Conservation (phyloP, 225 moss, liverwort and hornwort genomes). For the Takakia lepidozioides region DNA sequence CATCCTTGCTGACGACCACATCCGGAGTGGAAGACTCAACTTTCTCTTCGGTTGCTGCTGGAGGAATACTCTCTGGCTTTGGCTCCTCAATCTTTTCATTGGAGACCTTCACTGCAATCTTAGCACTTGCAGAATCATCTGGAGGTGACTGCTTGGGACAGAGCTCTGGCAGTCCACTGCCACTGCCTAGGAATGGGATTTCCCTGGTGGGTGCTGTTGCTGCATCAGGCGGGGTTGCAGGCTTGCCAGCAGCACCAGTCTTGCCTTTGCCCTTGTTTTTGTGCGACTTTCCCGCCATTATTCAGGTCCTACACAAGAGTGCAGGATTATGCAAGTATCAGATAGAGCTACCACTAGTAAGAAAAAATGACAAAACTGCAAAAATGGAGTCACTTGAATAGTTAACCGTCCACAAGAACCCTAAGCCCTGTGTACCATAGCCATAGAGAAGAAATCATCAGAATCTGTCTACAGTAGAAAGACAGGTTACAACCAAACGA, state of each 20-base stretch:
- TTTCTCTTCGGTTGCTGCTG: slow-evolving; percentile 10
- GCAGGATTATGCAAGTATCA: too few species aligned
- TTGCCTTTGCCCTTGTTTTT: slow-evolving; percentile 74
- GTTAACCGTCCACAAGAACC: too few species aligned
- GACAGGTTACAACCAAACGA: too few species aligned
- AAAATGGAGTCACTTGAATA: too few species aligned
- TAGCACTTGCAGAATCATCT: slow-evolving; percentile 50
- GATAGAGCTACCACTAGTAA: too few species aligned
- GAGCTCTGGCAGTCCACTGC: slow-evolving; percentile 48
- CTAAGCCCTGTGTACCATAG: too few species aligned
- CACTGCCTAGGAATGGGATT: slow-evolving; percentile 30
- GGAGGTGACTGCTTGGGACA: slow-evolving; percentile 20
- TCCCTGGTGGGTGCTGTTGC: slow-evolving; percentile 17
- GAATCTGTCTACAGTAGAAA: too few species aligned
- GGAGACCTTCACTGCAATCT: slow-evolving; percentile 30
- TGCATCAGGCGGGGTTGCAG: slow-evolving; percentile 18
- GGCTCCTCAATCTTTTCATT: slow-evolving; percentile 22
- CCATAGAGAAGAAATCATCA: too few species aligned
- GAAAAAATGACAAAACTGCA: too few species aligned
- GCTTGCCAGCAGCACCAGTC: slow-evolving; percentile 27
- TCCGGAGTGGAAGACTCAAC: slow-evolving; percentile 11
- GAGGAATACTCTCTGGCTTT: slow-evolving; percentile 17
- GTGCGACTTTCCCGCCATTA: slow-evolving; percentile 75
- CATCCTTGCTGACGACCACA: slow-evolving; percentile 10
- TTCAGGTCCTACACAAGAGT: slow-evolving; percentile 39